Percentiles rank a stretch among this genome's conserved stretches.
These are phyloP conservation scores for Picea sitchensis DNA, from an alignment of 75 land plant genomes.

Conservation along the genomic window DNA sequence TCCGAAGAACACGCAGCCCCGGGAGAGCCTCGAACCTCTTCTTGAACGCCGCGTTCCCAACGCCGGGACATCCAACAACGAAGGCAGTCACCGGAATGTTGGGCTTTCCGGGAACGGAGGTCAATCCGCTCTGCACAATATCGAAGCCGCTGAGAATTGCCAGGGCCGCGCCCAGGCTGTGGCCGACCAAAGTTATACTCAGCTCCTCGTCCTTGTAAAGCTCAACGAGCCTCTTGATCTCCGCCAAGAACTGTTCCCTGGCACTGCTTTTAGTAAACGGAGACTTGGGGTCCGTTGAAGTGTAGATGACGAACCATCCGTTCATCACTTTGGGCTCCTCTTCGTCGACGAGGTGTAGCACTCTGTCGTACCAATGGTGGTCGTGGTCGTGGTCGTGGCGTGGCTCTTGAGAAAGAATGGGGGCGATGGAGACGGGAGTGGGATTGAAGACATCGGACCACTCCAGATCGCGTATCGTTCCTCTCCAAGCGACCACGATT, in stretches of 20 bases:
- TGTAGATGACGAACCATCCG: constrained; percentile 65
- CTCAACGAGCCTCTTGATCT: constrained; percentile 23
- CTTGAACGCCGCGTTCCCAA: no score
- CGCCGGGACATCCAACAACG: no score
- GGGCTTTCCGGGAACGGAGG: no score
- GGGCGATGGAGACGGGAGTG: constrained; percentile 16
- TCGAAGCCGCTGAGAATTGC: no score
- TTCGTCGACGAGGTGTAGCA: background rate
- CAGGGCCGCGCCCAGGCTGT: no score
- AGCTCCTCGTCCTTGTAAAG: constrained; percentile 45
- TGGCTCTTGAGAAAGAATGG: constrained; percentile 7
- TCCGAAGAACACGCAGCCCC: no score
- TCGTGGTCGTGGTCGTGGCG: background rate
- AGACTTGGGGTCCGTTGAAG: constrained; percentile 31
- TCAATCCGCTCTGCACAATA: no score
- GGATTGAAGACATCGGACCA: constrained; percentile 49
- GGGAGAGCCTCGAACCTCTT: no score
- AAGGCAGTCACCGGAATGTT: no score
- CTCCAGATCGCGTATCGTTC: constrained; percentile 51
- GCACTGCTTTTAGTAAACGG: constrained; percentile 38
- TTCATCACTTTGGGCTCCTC: constrained; percentile 30
- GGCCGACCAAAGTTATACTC: constrained; percentile 48
- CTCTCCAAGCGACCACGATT: constrained; percentile 67
- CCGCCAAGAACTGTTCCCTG: constrained; percentile 25
- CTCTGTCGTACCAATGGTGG: background rate